Conservation (phyloP, 495 filamentous ascomycete species). For the Lophiostoma macrostomum region DNA sequence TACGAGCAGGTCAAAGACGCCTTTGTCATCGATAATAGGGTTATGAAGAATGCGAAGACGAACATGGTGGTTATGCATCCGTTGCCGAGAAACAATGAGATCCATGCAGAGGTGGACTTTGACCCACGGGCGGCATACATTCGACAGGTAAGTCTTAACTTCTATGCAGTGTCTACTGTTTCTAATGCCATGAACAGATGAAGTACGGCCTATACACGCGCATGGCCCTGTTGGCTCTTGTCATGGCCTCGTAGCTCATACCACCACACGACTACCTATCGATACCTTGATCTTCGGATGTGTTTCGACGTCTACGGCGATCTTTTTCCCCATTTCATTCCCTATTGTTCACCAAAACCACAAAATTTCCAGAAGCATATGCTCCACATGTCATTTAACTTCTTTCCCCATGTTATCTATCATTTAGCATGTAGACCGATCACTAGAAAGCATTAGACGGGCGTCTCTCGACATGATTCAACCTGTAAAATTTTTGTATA, state of each 20-base stretch:
- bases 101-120: conserved; percentile 93
- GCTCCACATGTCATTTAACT: background rate
- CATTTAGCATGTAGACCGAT: conserved; percentile 12
- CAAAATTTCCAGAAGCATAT: conserved; percentile 1
- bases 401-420: conserved; percentile 5
- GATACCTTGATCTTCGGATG: background rate
- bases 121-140: conserved; percentile 97
- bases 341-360: background rate
- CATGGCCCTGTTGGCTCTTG: conserved; percentile 92
- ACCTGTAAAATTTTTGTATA: conserved; percentile 12
- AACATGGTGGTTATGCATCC: conserved; percentile 95
- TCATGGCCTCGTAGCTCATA: conserved; percentile 64
- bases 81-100: conserved; percentile 86
- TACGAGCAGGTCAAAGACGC: conserved; percentile 85
- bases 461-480: background rate
- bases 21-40: conserved; percentile 82
- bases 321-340: background rate
- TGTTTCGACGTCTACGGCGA: background rate
- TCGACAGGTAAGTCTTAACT: conserved; percentile 74
- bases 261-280: background rate
- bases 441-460: conserved; percentile 18
- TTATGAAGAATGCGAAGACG: conserved; percentile 86
- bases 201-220: conserved; percentile 94
- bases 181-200: conserved; percentile 67
- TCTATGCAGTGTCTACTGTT: background rate